Conservation (phyloP, 2,329 filamentous ascomycete genomes). For the Exophiala aquamarina region DNA sequence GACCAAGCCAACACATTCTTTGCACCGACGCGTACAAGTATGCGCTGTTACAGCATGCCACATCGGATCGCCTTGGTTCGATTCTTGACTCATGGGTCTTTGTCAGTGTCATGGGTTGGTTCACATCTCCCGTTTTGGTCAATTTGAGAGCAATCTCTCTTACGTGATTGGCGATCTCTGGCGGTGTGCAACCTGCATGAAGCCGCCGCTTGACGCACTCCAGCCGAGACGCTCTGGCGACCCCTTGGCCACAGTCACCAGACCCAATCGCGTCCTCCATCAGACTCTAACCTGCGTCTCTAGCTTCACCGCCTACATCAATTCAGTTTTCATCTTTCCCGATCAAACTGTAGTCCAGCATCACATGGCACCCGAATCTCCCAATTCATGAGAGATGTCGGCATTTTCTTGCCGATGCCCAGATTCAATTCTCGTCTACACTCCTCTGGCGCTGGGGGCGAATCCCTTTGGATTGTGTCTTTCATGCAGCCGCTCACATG, state of each 20-base stretch:
- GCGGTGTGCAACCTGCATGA: constrained; percentile 3
- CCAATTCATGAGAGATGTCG: background rate
- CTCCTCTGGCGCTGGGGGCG: too few relatives aligned
- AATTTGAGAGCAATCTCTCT: background rate
- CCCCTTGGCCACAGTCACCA: background rate
- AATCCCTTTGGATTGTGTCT: too few relatives aligned
- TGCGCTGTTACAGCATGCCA: too few relatives aligned
- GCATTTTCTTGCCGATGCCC: constrained; percentile 1
- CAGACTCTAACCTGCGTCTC: background rate
- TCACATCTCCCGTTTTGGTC: too few relatives aligned
- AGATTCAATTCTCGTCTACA: background rate
- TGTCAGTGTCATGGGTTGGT: too few relatives aligned
- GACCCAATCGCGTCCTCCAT: background rate
- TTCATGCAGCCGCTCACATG: too few relatives aligned
- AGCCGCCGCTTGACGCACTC: background rate
- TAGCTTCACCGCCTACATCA: constrained; percentile 3
- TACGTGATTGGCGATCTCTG: constrained; percentile 4
- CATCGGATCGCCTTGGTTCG: too few relatives aligned
- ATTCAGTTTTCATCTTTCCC: constrained; percentile 1
- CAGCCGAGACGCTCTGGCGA: background rate
- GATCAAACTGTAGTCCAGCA: background rate
- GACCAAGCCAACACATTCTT: too few relatives aligned
- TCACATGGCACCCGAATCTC: background rate
- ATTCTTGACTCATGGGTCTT: too few relatives aligned
- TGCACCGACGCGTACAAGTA: too few relatives aligned